Percentiles rank a stretch among this genome's conserved stretches.
These are phyloP conservation scores for Teratosphaeriaceae sp. DNA, from an alignment of 2,329 filamentous ascomycete genomes.

Conservation along the genomic window DNA sequence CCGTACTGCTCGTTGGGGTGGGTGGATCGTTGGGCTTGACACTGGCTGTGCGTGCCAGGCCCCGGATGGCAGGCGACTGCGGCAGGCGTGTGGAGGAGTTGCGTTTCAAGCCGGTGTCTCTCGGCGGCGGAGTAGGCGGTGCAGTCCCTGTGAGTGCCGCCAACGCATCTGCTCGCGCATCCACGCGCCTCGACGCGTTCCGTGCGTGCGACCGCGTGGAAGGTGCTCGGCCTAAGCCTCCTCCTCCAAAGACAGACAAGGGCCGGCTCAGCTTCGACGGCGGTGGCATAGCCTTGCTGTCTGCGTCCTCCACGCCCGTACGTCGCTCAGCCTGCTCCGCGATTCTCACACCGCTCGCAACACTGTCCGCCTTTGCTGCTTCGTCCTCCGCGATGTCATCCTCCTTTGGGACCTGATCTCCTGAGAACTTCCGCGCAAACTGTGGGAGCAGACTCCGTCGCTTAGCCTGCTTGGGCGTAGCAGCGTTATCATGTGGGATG, in stretches of 20 bases:
- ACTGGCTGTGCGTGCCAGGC: slow-evolving; percentile 11
- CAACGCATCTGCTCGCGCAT: slow-evolving; percentile 12
- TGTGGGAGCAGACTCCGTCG: slow-evolving; percentile 26
- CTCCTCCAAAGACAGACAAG: slow-evolving; percentile 10
- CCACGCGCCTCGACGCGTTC: slow-evolving; percentile 1
- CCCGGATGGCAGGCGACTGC: slow-evolving; percentile 14
- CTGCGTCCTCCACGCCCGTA: slow-evolving; percentile 12
- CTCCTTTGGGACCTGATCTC: slow-evolving; percentile 15
- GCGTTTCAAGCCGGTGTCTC: slow-evolving; percentile 14
- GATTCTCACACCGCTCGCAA: slow-evolving; percentile 3
- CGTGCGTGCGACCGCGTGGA: slow-evolving; percentile 14
- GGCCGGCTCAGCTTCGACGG: slow-evolving; percentile 16
- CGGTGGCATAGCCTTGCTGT: slow-evolving; percentile 23
- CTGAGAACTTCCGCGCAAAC: slow-evolving; percentile 19
- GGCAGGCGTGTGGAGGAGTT: slow-evolving; percentile 19
- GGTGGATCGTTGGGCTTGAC: slow-evolving; percentile 7
- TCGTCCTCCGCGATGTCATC: slow-evolving; percentile 16
- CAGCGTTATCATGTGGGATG: slow-evolving; percentile 1
- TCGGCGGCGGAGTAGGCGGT: slow-evolving; percentile 1
- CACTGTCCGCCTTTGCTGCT: slow-evolving; percentile 8
- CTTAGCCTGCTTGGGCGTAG: slow-evolving; percentile 19
- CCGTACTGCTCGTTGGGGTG: slow-evolving; percentile 10
- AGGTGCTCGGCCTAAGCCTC: slow-evolving; percentile 10
- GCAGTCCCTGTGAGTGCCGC: slow-evolving; percentile 8
- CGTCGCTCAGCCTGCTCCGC: slow-evolving; percentile 1